Evolutionary conservation across 140 eudicot species (phyloP), one percentile per base, ranked within the genome.

Genomic region (Cichorium intybus): DNA sequence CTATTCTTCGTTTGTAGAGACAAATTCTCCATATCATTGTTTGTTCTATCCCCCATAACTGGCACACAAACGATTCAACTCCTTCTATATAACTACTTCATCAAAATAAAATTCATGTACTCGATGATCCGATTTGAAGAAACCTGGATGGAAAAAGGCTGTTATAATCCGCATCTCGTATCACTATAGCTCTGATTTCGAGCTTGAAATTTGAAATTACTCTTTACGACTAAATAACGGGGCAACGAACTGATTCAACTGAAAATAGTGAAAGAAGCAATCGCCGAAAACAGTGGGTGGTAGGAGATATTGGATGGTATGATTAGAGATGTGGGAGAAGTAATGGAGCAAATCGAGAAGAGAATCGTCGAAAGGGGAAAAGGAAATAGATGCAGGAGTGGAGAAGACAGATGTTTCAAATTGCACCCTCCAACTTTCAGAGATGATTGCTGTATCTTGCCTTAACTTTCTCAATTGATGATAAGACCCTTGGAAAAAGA

Each of bases 1-100:
- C 66, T 76, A 21, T 33, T 73, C 37, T 53, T 80, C 14, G 55
- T 33, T 5, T 73, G 79, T 29, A 81, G 46, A 5, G 84, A 70
- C 41, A 81, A 80, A 64, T 78, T 84, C 47, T 79, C 84, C 89
- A 81, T 87, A 24, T 75, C 84, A 34, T 33, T 59, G 47, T 52
- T 74, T 12, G 65, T 22, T 41, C 26, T 72, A 2, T 84, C 87
- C 10, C 83, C 89, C 94, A 88, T 87, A 35, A 15, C 29, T 24
- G 18, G 22, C 31, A 47, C 37, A 50, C 10, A 15, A 23, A 22
- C 22, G 16, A 33, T 34, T 51, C 61, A 34, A 51, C 34, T 55
- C 56, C 31, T 66, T 33, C 4, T 8, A 21, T 7, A 24, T 2
- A 24, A 56, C 21, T 21, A 17, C 54, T 24, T 54, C 29, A 2